Base-by-base conservation (phyloP, 345 rosid genomes). In the Euclidium syriacum region DNA sequence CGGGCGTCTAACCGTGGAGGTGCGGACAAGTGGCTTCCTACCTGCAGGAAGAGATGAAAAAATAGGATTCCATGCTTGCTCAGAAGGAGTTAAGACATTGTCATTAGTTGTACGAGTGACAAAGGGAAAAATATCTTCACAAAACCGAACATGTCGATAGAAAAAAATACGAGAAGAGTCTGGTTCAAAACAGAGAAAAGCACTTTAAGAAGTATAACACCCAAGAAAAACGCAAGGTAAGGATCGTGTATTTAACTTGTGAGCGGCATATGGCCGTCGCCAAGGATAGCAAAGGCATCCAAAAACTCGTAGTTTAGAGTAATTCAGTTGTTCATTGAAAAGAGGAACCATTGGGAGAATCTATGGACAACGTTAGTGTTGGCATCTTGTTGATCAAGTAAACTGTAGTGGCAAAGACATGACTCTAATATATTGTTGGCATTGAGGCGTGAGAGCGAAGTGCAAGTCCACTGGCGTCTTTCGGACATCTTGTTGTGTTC, bases 111-210 rank as follows among this genome's bases (percentile, higher is more conserved):
- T n/a, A n/a, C n/a, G n/a, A n/a, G n/a, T n/a, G n/a, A n/a, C n/a
- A 12, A 24, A 49, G 3, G 54, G 34, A 12, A 49, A 12, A 0
- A 5, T 3, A 0, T 3, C 6, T 3, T 49, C 10, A 49, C 19
- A 27, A 12, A 49, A 49, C n/a, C 5, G 4, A 2, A 49, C 53
- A 23, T 49, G 53, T 0, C 33, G 33, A 0, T 32, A 49, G 2
- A 12, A 3, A 27, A 2, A 49, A 1, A 27, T 4, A 2, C 19
- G 10, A 24, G 3, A 8, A 0, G 34, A 0, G 0, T 0, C 1
- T 0, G 11, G 34, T 4, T 23, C 23, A 24, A 49, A 16, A 24
- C 33, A 49, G 12, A n/a, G 11, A 11, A 7, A 49, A 12, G 9
- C 16, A 24, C 34, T 11, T 24, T 49, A 17, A 2, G 53, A 11